A percentile compares a stretch with the other conserved stretches of the same genome.
phyloP scores from a whole-genome alignment of 192 early-diverging fungal genomes.

The Entomortierella chlamydospora region DNA sequence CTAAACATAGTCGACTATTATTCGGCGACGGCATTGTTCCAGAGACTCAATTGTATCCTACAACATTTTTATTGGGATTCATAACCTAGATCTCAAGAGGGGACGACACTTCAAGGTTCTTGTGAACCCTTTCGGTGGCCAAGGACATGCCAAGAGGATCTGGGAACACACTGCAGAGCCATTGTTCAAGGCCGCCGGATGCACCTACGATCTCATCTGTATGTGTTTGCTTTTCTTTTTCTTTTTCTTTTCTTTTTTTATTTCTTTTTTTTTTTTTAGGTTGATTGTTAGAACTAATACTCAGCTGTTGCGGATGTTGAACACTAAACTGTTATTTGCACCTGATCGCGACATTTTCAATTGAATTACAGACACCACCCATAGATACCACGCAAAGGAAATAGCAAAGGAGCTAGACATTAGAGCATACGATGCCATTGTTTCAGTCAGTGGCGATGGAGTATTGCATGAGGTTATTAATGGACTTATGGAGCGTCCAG shows the following conservation, averaged over 20 bases:
- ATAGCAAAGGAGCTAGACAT: conserved; percentile 70
- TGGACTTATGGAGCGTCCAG: conserved; percentile 77
- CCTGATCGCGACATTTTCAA: neutral
- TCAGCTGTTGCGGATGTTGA: too few relatives aligned
- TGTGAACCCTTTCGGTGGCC: conserved; percentile 82
- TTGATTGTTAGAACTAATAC: too few relatives aligned
- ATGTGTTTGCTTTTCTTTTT: conserved; percentile 18
- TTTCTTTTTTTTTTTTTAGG: neutral
- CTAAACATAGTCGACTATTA: too few relatives aligned
- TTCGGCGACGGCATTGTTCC: too few relatives aligned
- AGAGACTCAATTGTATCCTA: neutral
- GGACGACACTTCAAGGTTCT: conserved; percentile 65
- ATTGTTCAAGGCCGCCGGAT: conserved; percentile 71
- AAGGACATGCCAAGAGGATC: conserved; percentile 68
- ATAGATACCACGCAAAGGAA: conserved; percentile 69
- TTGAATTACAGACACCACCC: conserved; percentile 65
- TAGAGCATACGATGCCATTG: conserved; percentile 66
- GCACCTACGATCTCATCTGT: conserved; percentile 63
- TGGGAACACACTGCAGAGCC: conserved; percentile 68
- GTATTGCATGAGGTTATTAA: conserved; percentile 86
- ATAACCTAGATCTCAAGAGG: conserved; percentile 32
- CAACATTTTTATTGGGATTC: neutral
- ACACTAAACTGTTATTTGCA: too few relatives aligned
- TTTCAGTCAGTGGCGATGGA: conserved; percentile 83
- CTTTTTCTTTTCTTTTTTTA: neutral